A percentile compares a stretch with the other conserved stretches of the same genome.
Conservation (phyloP, 306 rosid genomes). For the Cucurbita ficifolia region DNA sequence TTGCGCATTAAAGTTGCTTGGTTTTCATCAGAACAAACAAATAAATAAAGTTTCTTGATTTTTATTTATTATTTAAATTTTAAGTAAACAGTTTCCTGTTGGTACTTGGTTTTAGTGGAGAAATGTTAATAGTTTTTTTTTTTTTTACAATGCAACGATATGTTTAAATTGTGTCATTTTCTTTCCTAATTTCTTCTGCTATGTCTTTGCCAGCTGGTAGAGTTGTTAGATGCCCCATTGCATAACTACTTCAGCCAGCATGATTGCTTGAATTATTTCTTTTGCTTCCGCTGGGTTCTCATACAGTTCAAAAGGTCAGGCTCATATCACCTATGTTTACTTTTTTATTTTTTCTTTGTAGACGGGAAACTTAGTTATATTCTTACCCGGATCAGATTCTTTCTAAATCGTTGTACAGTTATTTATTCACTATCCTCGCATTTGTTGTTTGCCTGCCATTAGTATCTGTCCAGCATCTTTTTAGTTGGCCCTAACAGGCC, state of each 20-base stretch:
- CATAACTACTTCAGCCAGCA: constrained; percentile 74
- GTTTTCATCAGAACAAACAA: neutral
- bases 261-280: constrained; percentile 94
- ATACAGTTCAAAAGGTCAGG: constrained; percentile 89
- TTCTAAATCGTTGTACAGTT: neutral
- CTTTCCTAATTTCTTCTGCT: constrained; percentile 9
- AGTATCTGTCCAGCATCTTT: neutral
- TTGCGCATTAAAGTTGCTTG: neutral
- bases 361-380: neutral
- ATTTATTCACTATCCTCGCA: neutral
- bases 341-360: neutral
- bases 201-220: constrained; percentile 67
- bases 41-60: neutral
- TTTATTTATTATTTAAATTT: no score
- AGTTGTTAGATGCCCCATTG: constrained; percentile 75
- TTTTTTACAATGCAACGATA: neutral
- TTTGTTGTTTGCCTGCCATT: neutral
- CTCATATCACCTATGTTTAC: neutral
- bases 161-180: neutral
- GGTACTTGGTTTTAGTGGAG: no score
- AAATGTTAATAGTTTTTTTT: neutral
- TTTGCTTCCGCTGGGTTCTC: constrained; percentile 96
- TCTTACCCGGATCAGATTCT: neutral
- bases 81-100: no score
- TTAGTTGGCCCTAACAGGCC: no score